Conservation (phyloP, 306 rosid species). For the Prosopis cineraria region DNA sequence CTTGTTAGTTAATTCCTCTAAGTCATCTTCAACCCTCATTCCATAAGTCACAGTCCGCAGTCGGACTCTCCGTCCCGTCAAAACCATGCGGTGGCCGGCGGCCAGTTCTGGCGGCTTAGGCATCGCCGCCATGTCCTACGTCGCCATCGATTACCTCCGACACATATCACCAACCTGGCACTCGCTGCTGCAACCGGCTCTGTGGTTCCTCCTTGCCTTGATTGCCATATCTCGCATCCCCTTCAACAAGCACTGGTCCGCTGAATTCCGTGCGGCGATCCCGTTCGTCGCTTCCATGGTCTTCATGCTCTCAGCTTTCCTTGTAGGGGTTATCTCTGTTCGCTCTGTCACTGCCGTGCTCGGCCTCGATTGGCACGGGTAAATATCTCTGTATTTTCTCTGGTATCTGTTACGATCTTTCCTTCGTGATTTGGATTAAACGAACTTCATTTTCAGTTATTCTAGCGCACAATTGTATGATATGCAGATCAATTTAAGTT, state of each 20-base stretch:
- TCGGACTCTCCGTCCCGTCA: neutral
- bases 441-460: neutral
- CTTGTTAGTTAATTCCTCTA: too few relatives aligned
- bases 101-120: conserved; percentile 65
- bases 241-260: conserved; percentile 76
- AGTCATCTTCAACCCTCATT: neutral
- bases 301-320: conserved; percentile 83
- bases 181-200: conserved; percentile 64
- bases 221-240: conserved; percentile 69
- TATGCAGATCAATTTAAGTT: conserved; percentile 13
- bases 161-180: conserved; percentile 85
- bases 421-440: neutral
- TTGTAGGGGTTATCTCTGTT: conserved; percentile 71
- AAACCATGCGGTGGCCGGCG: conserved; percentile 56
- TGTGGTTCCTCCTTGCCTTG: conserved; percentile 70
- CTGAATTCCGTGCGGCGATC: conserved; percentile 74
- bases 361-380: conserved; percentile 98
- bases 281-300: conserved; percentile 76
- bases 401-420: neutral
- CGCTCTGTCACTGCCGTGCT: conserved; percentile 94
- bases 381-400: conserved; percentile 4
- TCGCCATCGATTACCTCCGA: conserved; percentile 85
- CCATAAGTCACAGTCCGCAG: neutral
- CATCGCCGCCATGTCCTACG: conserved; percentile 75
- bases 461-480: neutral